Evolutionary conservation across 306 rosid species (phyloP).

Genomic region (Quercus parvula): DNA sequence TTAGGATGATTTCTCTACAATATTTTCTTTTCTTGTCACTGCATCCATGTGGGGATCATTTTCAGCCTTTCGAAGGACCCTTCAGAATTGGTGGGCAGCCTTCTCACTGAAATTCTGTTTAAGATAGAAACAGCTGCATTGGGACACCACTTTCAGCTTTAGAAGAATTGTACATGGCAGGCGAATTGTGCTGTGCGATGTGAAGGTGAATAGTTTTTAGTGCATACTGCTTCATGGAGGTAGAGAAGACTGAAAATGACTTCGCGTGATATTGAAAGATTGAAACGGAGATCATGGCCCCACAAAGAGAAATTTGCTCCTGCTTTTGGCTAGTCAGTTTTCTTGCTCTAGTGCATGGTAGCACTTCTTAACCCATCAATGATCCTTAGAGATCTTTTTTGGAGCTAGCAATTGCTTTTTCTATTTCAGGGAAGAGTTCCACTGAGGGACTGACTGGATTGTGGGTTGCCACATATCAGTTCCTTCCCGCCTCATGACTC

Average conservation of each 20-base stretch:
- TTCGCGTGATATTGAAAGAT: slow-evolving; percentile 9
- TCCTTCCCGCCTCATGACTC: slow-evolving; percentile 9
- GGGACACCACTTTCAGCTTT: slow-evolving; percentile 14
- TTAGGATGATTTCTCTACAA: not conserved
- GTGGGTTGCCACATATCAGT: slow-evolving; percentile 5
- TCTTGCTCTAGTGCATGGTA: slow-evolving; percentile 10
- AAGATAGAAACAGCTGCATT: slow-evolving; percentile 17
- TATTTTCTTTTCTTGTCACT: slow-evolving; percentile 3
- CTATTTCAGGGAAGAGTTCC: slow-evolving; percentile 12
- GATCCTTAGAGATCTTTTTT: not conserved
- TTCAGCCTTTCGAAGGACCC: slow-evolving; percentile 11
- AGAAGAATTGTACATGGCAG: slow-evolving; percentile 38
- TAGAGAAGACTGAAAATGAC: slow-evolving; percentile 27
- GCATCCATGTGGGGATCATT: slow-evolving; percentile 6
- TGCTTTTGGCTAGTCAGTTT: slow-evolving; percentile 18
- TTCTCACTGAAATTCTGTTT: slow-evolving; percentile 24
- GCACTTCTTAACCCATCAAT: slow-evolving; percentile 5
- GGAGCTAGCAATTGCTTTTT: slow-evolving; percentile 6
- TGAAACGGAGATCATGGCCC: not conserved
- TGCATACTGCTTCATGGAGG: slow-evolving; percentile 6
- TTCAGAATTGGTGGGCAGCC: slow-evolving; percentile 21
- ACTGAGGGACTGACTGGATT: not conserved
- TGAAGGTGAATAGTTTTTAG: not conserved
- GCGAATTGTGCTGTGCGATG: slow-evolving; percentile 37
- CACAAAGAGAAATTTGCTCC: not conserved